Evolutionary conservation across 352 stramenopile species (phyloP).

Genomic region (Pythium vanterpoolii): DNA sequence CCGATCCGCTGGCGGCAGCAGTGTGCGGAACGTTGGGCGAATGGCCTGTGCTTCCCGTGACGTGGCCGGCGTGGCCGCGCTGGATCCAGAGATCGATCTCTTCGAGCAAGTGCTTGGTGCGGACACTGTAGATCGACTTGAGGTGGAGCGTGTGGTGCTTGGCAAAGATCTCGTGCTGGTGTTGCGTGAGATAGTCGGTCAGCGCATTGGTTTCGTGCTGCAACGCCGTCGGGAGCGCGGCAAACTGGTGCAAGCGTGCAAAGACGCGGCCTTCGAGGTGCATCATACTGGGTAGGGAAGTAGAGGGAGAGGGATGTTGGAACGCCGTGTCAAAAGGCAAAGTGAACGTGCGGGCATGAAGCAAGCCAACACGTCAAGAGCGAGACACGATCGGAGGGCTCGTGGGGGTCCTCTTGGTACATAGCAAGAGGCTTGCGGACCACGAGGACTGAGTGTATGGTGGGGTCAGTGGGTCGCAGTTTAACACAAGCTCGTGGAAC

Average conservation of each 20-base stretch:
- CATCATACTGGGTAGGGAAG: background rate
- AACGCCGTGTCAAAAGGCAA: background rate
- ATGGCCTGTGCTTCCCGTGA: no score
- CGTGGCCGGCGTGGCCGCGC: background rate
- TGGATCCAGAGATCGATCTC: background rate
- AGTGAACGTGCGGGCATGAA: no score
- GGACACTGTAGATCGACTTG: slow-evolving; percentile 39
- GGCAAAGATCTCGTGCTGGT: slow-evolving; percentile 27
- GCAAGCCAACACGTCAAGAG: no score
- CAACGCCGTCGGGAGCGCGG: background rate
- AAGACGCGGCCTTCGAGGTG: slow-evolving; percentile 20
- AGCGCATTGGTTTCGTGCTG: slow-evolving; percentile 15
- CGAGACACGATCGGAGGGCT: no score
- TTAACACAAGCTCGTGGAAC: no score
- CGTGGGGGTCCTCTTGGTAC: no score
- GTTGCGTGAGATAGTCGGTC: slow-evolving; percentile 35
- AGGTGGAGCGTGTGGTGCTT: slow-evolving; percentile 29
- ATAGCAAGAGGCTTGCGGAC: no score
- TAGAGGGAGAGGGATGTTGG: background rate
- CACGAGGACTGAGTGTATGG: no score
- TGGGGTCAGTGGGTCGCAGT: no score
- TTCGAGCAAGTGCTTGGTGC: slow-evolving; percentile 24
- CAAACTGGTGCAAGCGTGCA: slow-evolving; percentile 15
- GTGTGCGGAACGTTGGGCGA: no score
- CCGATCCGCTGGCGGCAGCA: no score